A percentile compares a stretch with the other conserved stretches of the same genome.
Conservation (phyloP, 129 eudicot genomes). For the Pittosporum tobira region DNA sequence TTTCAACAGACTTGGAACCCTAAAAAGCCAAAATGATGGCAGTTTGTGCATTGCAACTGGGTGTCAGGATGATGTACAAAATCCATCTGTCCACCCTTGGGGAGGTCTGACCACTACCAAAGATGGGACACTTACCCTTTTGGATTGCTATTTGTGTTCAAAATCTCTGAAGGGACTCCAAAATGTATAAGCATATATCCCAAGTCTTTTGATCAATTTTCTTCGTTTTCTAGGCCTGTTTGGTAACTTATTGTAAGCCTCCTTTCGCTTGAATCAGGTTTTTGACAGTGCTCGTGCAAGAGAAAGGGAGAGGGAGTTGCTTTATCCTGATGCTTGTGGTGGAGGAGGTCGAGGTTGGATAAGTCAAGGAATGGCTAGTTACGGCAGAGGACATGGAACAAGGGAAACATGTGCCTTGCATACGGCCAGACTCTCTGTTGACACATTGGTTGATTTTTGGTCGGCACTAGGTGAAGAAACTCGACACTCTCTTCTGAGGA, state of each 20-base stretch:
- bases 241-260: conserved; percentile 15
- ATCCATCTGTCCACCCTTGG: conserved; percentile 98
- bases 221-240: background rate
- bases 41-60: conserved; percentile 29
- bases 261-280: conserved; percentile 46
- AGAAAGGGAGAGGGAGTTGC: conserved; percentile 81
- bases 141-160: conserved; percentile 75
- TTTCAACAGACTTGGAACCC: conserved; percentile 27
- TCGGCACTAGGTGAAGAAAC: conserved; percentile 95
- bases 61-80: conserved; percentile 69
- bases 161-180: conserved; percentile 86
- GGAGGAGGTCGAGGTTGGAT: conserved; percentile 98
- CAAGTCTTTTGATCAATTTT: background rate
- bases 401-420: conserved; percentile 97
- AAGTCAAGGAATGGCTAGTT: conserved; percentile 84
- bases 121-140: conserved; percentile 80
- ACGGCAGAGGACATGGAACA: conserved; percentile 90
- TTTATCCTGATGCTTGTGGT: conserved; percentile 99
- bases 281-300: conserved; percentile 90
- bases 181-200: conserved; percentile 44
- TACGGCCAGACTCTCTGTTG: conserved; percentile 91
- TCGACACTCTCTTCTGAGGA: conserved; percentile 68
- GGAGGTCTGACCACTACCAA: conserved; percentile 82
- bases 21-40: conserved; percentile 29
- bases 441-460: conserved; percentile 97